Conservation (phyloP, 164 flowering plant species). For the Vitis rupestris region DNA sequence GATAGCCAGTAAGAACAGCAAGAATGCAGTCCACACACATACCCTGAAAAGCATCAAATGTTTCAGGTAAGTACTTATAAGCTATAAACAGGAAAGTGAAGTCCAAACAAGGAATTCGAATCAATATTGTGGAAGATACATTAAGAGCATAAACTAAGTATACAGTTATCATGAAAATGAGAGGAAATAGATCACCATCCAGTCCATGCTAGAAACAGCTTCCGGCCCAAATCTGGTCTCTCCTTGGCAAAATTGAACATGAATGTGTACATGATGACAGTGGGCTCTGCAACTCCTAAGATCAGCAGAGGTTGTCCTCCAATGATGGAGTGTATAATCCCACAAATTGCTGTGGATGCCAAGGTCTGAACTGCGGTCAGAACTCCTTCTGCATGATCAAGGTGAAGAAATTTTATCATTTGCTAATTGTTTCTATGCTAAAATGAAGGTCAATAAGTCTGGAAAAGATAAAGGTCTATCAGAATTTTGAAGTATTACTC, state of each 20-base stretch:
- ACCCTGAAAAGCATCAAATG: slow-evolving; percentile 52
- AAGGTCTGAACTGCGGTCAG: slow-evolving; percentile 95
- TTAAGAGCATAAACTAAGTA: background rate
- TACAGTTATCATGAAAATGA: slow-evolving; percentile 4
- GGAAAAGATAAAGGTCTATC: too few species aligned
- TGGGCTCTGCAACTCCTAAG: slow-evolving; percentile 97
- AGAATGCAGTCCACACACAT: slow-evolving; percentile 81
- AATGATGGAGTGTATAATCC: slow-evolving; percentile 86
- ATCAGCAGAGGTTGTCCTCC: slow-evolving; percentile 98
- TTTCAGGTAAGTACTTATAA: background rate
- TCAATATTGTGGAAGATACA: background rate
- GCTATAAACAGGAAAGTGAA: background rate
- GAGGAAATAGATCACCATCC: slow-evolving; percentile 66
- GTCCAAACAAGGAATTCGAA: background rate
- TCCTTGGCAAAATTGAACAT: slow-evolving; percentile 92
- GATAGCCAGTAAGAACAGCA: slow-evolving; percentile 69
- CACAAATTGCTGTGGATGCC: slow-evolving; percentile 91
- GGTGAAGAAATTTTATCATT: background rate
- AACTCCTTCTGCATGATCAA: slow-evolving; percentile 69
- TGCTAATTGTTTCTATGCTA: too few species aligned
- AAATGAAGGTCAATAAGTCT: too few species aligned
- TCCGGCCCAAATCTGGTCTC: slow-evolving; percentile 75
- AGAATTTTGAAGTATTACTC: too few species aligned
- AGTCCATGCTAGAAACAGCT: slow-evolving; percentile 87
- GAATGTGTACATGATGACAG: slow-evolving; percentile 97